Conservation (phyloP, 805 yeast species). For the Pichia gijzeniarum region DNA sequence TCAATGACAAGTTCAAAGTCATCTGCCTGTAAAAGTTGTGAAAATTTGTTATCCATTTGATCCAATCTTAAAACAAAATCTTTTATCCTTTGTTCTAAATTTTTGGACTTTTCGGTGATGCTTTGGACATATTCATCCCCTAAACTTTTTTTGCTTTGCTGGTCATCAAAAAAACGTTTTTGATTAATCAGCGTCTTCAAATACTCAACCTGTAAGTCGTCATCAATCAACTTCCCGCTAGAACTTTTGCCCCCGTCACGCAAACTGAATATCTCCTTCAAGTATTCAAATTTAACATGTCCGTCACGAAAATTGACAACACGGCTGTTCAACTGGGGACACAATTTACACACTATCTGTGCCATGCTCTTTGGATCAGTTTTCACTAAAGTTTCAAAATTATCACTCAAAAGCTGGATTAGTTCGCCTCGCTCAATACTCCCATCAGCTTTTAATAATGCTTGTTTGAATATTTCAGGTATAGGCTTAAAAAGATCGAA, state of each 20-base stretch:
- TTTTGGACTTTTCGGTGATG: neutral
- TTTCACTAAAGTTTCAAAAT: slow-evolving; percentile 26
- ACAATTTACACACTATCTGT: slow-evolving; percentile 29
- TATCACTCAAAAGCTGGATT: slow-evolving; percentile 21
- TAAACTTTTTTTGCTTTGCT: neutral
- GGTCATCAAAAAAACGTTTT: neutral
- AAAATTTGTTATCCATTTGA: slow-evolving; percentile 14
- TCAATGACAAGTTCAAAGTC: slow-evolving; percentile 31
- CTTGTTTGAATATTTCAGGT: slow-evolving; percentile 18
- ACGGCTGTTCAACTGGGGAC: slow-evolving; percentile 35
- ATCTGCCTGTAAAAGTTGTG: slow-evolving; percentile 20
- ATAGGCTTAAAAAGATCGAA: slow-evolving; percentile 24
- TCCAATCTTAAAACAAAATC: slow-evolving; percentile 17
- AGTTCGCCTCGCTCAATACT: slow-evolving; percentile 21
- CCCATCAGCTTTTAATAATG: slow-evolving; percentile 9
- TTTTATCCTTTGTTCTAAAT: slow-evolving; percentile 3
- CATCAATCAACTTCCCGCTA: slow-evolving; percentile 25
- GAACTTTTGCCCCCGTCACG: slow-evolving; percentile 13
- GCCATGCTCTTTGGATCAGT: slow-evolving; percentile 34
- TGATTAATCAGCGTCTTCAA: slow-evolving; percentile 4
- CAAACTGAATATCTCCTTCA: slow-evolving; percentile 27
- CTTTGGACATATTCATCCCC: neutral
- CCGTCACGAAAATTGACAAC: slow-evolving; percentile 29
- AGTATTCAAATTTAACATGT: slow-evolving; percentile 28
- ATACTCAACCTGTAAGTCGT: slow-evolving; percentile 14